These are phyloP conservation scores for Teratosphaeria gauchensis DNA, from an alignment of 2,329 filamentous ascomycete genomes.

Conservation along the genomic window DNA sequence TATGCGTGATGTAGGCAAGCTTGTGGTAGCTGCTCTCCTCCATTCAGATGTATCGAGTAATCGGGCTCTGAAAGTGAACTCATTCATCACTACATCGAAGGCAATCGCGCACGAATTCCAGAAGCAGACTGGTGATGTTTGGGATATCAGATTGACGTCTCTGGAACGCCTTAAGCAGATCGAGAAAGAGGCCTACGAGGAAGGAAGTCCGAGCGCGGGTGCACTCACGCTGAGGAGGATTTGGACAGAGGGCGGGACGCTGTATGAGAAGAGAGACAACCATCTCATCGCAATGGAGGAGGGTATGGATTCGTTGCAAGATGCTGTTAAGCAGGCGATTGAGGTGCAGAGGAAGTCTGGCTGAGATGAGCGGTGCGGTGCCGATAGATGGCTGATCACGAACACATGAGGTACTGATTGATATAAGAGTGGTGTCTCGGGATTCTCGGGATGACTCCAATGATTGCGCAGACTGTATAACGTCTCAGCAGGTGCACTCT, in stretches of 20 bases:
- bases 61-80: slow-evolving; percentile 57
- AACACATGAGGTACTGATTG: neutral
- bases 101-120: slow-evolving; percentile 59
- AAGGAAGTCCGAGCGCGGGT: slow-evolving; percentile 43
- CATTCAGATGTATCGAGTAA: slow-evolving; percentile 46
- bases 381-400: neutral
- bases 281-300: slow-evolving; percentile 42
- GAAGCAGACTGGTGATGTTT: slow-evolving; percentile 49
- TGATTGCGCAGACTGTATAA: too few species aligned
- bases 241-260: slow-evolving; percentile 62
- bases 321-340: slow-evolving; percentile 32
- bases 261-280: slow-evolving; percentile 62
- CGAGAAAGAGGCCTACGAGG: slow-evolving; percentile 52
- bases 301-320: slow-evolving; percentile 42
- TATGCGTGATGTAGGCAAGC: slow-evolving; percentile 61
- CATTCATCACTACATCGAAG: slow-evolving; percentile 56
- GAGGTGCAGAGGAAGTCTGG: slow-evolving; percentile 12
- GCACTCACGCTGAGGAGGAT: slow-evolving; percentile 56
- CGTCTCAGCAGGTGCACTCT: too few species aligned
- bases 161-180: slow-evolving; percentile 44
- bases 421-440: neutral
- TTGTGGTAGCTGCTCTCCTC: slow-evolving; percentile 52
- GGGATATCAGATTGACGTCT: slow-evolving; percentile 45
- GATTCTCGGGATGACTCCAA: too few species aligned
- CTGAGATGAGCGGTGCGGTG: neutral